These are phyloP conservation scores for Gossypium schwendimanii DNA, from an alignment of 441 rosid species.

Conservation along the genomic window DNA sequence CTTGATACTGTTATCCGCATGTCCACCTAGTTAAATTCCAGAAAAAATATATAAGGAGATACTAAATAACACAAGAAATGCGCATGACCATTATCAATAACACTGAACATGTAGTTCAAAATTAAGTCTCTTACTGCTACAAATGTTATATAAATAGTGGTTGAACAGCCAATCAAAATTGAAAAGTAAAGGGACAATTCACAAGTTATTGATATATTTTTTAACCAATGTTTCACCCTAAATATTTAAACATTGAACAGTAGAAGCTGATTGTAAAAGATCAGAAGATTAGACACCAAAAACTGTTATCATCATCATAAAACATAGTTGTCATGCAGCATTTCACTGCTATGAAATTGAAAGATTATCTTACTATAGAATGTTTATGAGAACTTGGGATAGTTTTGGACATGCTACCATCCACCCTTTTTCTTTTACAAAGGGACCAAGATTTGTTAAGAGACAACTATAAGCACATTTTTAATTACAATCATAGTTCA, in stretches of 20 bases:
- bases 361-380: not conserved
- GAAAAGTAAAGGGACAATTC: not conserved
- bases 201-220: not conserved
- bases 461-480: not conserved
- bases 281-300: not conserved
- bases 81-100: not conserved
- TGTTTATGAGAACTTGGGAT: not conserved
- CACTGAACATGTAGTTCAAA: not conserved
- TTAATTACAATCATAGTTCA: not conserved
- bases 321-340: not conserved
- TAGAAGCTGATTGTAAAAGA: not conserved
- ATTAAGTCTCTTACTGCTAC: not conserved
- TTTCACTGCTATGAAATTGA: not conserved
- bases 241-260: not conserved
- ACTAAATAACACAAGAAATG: conserved; percentile 8
- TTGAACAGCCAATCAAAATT: not conserved
- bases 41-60: not conserved
- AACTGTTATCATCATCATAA: not conserved
- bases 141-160: not conserved
- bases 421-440: not conserved
- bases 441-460: not conserved
- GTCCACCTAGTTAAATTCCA: conserved; percentile 62
- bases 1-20: conserved; percentile 87
- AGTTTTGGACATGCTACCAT: not conserved
- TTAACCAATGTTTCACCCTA: not conserved